Conservation (phyloP, 129 eudicot genomes). For the Flaveria sonorensis region DNA sequence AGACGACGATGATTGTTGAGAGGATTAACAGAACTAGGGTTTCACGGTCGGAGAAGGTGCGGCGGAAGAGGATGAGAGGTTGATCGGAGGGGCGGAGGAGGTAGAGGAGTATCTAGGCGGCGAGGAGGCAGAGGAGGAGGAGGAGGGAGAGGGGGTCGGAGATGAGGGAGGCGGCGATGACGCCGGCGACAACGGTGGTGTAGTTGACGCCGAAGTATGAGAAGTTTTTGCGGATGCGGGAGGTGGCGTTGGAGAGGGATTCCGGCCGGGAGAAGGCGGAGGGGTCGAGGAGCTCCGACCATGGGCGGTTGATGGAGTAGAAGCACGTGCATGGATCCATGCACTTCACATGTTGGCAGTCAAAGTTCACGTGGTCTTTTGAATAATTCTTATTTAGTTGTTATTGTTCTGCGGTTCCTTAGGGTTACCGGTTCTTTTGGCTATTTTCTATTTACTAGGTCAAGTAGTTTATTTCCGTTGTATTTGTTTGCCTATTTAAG, state of each 20-base stretch:
- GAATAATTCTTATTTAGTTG: no score
- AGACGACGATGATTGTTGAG: constrained; percentile 61
- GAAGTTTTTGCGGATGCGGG: constrained; percentile 79
- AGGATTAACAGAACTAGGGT: constrained; percentile 56
- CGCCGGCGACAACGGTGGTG: constrained; percentile 48
- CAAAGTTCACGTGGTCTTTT: no score
- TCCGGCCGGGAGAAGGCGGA: constrained; percentile 75
- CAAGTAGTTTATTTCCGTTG: no score
- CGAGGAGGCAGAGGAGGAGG: constrained; percentile 59
- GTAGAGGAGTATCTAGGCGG: constrained; percentile 74
- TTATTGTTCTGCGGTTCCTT: no score
- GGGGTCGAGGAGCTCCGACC: constrained; percentile 77
- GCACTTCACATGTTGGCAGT: no score
- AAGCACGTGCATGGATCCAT: no score
- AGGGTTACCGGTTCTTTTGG: no score
- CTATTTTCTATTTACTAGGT: no score
- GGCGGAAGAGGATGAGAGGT: constrained; percentile 56
- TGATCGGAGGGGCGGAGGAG: constrained; percentile 66
- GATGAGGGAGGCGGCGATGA: constrained; percentile 71
- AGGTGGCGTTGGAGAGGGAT: constrained; percentile 65
- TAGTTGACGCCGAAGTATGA: constrained; percentile 80
- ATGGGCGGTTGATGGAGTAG: no score
- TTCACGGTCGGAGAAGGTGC: constrained; percentile 66
- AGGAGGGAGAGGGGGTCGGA: constrained; percentile 83
- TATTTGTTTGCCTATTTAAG: no score